Evolutionary conservation across 306 rosid genomes (phyloP), one percentile per base, ranked within the genome.

Genomic region (Casuarina cunninghamiana): DNA sequence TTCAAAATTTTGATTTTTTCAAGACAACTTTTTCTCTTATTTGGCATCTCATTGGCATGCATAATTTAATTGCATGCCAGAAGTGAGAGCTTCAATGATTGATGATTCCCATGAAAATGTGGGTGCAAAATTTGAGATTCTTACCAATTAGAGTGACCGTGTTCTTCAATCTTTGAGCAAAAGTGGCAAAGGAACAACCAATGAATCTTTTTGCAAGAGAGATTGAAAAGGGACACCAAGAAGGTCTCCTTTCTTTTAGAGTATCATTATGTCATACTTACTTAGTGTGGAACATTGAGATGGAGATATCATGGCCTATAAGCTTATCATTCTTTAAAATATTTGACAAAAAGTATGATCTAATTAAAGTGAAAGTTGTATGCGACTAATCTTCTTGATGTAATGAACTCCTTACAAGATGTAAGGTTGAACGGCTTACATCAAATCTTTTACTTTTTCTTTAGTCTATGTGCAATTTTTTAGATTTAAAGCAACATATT

Each of bases 241-340:
- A 17, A 55, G 62, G n/a, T 63, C 45, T 63, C 69, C 69, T 38
- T 17, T 63, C 17, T 63, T 63, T 38, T 63, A 38, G 69, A 63
- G 10, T 63, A 37, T 6, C 9, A 26, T 8, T 10, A 3, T 1
- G 5, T 8, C 10, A 60, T 60, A 16, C 15, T 3, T 9, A 50
- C 32, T 26, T 26, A 26, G 32, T 26, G 32, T 26, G 32, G 32
- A 26, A 26, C 32, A 26, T 26, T 26, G 32, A 26, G 32, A 26
- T 26, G 1, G 32, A 26, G 32, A 26, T 26, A 26, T 26, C 32
- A 26, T 0, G 32, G 32, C 32, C 51, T 46, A 46, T 4, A 1
- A 4, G 51, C 2, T 46, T 46, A 46, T 46, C 51, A 46, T 7
- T 46, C 10, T 46, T 4, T 46, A 7, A 11, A 2, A 46, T 26